Percentiles rank a stretch among this genome's conserved stretches.
phyloP scores from a whole-genome alignment of 352 stramenopile genomes.

The Pythium insidiosum region DNA sequence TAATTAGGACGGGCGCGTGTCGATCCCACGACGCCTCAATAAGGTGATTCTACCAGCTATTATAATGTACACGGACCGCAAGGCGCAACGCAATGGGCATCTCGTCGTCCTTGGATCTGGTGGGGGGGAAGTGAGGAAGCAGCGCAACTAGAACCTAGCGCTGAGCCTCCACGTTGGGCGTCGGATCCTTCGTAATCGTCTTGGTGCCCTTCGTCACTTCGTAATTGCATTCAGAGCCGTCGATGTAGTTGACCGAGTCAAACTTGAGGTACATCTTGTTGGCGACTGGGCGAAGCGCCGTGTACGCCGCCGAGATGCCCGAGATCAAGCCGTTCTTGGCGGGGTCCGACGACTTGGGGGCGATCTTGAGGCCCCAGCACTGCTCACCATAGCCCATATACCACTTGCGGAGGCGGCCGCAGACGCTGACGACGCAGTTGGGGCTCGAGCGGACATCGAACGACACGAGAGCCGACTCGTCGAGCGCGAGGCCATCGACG shows the following conservation, averaged over 20 bases:
- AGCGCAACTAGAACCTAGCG: background rate
- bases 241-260: slow-evolving; percentile 68
- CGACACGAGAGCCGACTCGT: slow-evolving; percentile 52
- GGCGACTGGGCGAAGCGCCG: slow-evolving; percentile 32
- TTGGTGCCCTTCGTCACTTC: slow-evolving; percentile 61
- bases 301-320: slow-evolving; percentile 63
- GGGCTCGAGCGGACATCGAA: slow-evolving; percentile 58
- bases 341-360: slow-evolving; percentile 43
- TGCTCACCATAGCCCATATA: slow-evolving; percentile 51
- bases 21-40: too few species aligned
- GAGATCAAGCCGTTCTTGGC: slow-evolving; percentile 53
- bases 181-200: slow-evolving; percentile 21
- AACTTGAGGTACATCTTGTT: slow-evolving; percentile 76
- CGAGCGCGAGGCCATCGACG: slow-evolving; percentile 17
- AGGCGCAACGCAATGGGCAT: too few species aligned
- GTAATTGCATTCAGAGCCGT: slow-evolving; percentile 57
- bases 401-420: slow-evolving; percentile 50
- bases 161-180: background rate
- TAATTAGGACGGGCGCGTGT: too few species aligned
- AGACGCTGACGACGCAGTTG: slow-evolving; percentile 75
- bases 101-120: too few species aligned
- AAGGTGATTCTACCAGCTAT: too few species aligned
- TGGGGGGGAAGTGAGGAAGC: background rate
- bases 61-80: too few species aligned
- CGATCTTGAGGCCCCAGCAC: slow-evolving; percentile 68